Conservation (phyloP, 2,329 filamentous ascomycete genomes). For the Cercospora sp. region DNA sequence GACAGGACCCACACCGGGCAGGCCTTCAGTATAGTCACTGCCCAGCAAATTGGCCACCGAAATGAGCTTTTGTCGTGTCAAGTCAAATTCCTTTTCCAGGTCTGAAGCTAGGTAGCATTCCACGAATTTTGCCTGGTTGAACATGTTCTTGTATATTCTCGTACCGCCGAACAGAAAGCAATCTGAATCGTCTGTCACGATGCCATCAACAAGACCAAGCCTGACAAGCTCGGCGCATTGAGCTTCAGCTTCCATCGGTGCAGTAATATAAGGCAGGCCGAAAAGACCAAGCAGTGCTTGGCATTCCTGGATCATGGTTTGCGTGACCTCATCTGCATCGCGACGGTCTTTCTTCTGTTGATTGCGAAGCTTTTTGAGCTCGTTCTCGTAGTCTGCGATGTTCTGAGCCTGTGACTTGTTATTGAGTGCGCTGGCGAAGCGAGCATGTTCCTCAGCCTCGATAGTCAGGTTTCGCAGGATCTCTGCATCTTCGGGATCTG, state of each 20-base stretch:
- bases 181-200: constrained; percentile 96
- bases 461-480: constrained; percentile 80
- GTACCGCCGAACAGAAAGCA: constrained; percentile 96
- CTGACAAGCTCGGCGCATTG: constrained; percentile 90
- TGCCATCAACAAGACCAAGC: constrained; percentile 88
- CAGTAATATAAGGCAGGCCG: constrained; percentile 92
- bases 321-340: constrained; percentile 94
- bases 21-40: constrained; percentile 90
- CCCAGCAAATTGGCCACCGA: constrained; percentile 86
- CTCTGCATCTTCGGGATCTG: constrained; percentile 89
- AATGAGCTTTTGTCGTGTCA: constrained; percentile 85
- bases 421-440: constrained; percentile 86
- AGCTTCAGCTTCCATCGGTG: constrained; percentile 98
- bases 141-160: constrained; percentile 99
- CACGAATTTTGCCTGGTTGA: constrained; percentile 96
- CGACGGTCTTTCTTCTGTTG: constrained; percentile 96
- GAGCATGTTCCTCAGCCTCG: constrained; percentile 90
- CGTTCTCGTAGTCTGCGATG: constrained; percentile 77
- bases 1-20: constrained; percentile 88
- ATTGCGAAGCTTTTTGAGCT: constrained; percentile 80
- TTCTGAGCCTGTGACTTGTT: constrained; percentile 69
- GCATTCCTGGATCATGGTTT: constrained; percentile 93
- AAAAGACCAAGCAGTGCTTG: constrained; percentile 88
- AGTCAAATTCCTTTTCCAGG: constrained; percentile 82
- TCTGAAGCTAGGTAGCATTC: constrained; percentile 88